Conservation (phyloP, 148 eudicot species). For the Suaeda aralocaspica region DNA sequence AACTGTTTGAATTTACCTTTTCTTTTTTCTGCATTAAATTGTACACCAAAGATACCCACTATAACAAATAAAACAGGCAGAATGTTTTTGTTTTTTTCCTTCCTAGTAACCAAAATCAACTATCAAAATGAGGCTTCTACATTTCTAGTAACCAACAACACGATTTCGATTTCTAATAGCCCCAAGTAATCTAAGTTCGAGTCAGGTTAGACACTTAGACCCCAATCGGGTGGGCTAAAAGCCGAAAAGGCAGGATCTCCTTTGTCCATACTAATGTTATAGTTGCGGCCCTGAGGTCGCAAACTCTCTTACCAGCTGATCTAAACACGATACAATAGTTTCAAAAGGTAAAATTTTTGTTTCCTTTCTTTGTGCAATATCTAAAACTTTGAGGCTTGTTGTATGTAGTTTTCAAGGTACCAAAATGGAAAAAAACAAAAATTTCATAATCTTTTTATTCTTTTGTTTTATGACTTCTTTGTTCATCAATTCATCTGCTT, state of each 20-base stretch:
- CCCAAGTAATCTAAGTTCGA: too few relatives aligned
- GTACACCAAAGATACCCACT: neutral
- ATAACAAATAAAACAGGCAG: neutral
- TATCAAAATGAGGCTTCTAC: too few relatives aligned
- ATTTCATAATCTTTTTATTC: slow-evolving; percentile 13
- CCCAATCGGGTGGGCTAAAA: too few relatives aligned
- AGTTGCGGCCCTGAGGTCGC: too few relatives aligned
- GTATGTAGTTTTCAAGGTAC: neutral
- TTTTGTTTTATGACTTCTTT: slow-evolving; percentile 12
- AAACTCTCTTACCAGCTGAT: neutral
- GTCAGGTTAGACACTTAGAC: neutral
- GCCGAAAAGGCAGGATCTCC: too few relatives aligned
- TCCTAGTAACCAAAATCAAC: too few relatives aligned
- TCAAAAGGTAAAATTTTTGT: too few relatives aligned
- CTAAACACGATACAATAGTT: neutral
- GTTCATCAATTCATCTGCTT: slow-evolving; percentile 23
- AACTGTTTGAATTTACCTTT: neutral
- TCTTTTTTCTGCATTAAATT: neutral
- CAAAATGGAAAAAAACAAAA: slow-evolving; percentile 13
- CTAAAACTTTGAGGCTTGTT: neutral
- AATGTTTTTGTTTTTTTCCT: neutral
- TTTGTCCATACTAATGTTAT: too few relatives aligned
- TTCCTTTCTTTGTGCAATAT: neutral
- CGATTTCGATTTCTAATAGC: too few relatives aligned
- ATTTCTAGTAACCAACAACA: too few relatives aligned